Percentiles rank a stretch among this genome's conserved stretches.
Evolutionary conservation across 2,329 filamentous ascomycete species (phyloP).

Genomic region (Sclerotinia glacialis): DNA sequence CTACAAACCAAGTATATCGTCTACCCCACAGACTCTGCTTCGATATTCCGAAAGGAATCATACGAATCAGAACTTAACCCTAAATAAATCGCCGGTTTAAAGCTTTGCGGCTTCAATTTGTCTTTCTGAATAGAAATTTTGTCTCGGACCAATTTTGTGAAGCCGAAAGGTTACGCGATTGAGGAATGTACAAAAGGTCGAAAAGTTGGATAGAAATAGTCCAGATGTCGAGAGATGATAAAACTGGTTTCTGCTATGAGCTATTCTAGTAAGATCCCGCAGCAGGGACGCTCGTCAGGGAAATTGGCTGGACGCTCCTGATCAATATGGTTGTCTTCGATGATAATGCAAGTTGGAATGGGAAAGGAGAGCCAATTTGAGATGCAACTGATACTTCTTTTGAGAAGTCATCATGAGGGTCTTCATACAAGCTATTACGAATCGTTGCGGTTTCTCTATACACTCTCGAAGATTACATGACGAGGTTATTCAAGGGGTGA

Average conservation of each 20-base stretch:
- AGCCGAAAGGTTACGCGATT: slow-evolving; percentile 49
- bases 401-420: slow-evolving; percentile 51
- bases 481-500: slow-evolving; percentile 26
- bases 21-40: slow-evolving; percentile 77
- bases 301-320: slow-evolving; percentile 61
- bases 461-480: slow-evolving; percentile 31
- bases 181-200: slow-evolving; percentile 48
- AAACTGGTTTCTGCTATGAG: slow-evolving; percentile 68
- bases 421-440: slow-evolving; percentile 39
- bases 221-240: slow-evolving; percentile 51
- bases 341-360: slow-evolving; percentile 43
- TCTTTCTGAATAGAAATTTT: slow-evolving; percentile 61
- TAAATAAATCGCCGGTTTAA: slow-evolving; percentile 70
- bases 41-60: slow-evolving; percentile 68
- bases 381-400: slow-evolving; percentile 43
- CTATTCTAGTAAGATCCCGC: slow-evolving; percentile 70
- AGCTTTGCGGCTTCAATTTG: slow-evolving; percentile 71
- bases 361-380: slow-evolving; percentile 43
- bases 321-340: slow-evolving; percentile 57
- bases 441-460: slow-evolving; percentile 33
- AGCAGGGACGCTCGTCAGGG: slow-evolving; percentile 73
- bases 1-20: slow-evolving; percentile 62
- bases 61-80: slow-evolving; percentile 92
- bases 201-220: slow-evolving; percentile 52
- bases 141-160: slow-evolving; percentile 34